Evolutionary conservation across 129 eudicot genomes (phyloP).

Genomic region (Flaveria ramosissima): DNA sequence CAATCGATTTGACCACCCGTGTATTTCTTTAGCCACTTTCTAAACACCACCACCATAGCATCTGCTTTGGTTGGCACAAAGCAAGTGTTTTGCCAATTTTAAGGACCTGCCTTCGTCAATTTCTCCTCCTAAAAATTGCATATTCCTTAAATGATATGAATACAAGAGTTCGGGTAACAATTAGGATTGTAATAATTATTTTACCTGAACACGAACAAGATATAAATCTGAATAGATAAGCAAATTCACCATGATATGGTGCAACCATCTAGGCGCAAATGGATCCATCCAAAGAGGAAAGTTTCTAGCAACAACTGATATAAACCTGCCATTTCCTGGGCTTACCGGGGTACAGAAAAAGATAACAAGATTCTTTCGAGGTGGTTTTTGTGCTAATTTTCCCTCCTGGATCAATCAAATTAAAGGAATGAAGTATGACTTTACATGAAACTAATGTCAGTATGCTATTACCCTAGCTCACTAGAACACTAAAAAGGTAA

Average conservation of each 20-base stretch:
- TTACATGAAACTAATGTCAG: too few species aligned
- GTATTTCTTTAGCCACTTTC: constrained; percentile 10
- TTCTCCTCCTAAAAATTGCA: constrained; percentile 1
- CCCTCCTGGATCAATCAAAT: neutral
- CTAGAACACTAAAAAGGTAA: too few species aligned
- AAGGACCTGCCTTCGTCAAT: neutral
- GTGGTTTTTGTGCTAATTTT: neutral
- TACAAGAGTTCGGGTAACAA: neutral
- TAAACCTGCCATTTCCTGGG: neutral
- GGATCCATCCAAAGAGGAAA: neutral
- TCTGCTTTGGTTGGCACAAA: constrained; percentile 9
- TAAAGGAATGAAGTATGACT: neutral
- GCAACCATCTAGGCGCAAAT: neutral
- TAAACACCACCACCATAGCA: neutral
- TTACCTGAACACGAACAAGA: neutral
- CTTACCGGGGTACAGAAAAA: neutral
- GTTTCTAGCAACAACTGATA: neutral
- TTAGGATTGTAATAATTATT: neutral
- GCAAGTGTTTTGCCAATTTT: neutral
- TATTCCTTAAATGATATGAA: neutral
- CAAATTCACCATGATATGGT: neutral
- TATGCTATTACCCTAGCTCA: too few species aligned
- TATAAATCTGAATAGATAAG: neutral
- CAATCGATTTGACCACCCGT: neutral
- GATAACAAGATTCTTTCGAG: neutral